These are phyloP conservation scores for Selenicereus undatus DNA, from an alignment of 148 eudicot species.

Conservation along the genomic window DNA sequence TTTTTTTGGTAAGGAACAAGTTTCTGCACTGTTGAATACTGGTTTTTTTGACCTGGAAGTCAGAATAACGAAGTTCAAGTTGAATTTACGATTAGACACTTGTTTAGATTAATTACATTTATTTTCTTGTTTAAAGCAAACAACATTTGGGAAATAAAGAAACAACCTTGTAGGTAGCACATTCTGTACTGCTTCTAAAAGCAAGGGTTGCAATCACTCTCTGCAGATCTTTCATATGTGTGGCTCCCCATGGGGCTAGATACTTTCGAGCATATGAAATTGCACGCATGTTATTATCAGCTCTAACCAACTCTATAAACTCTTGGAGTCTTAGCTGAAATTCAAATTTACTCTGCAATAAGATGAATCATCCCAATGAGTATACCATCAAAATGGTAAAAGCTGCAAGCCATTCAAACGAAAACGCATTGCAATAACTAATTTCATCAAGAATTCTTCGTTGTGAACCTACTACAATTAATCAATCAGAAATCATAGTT, in stretches of 20 bases:
- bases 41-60: background rate
- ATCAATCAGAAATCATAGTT: background rate
- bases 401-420: background rate
- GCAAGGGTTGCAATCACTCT: slow-evolving; percentile 87
- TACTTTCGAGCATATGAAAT: slow-evolving; percentile 80
- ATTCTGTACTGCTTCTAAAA: slow-evolving; percentile 83
- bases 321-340: slow-evolving; percentile 97
- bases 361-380: background rate
- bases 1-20: background rate
- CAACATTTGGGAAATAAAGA: background rate
- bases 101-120: background rate
- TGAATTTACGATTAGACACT: background rate
- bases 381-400: background rate
- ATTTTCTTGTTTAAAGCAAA: background rate
- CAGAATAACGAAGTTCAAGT: background rate
- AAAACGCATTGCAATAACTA: background rate
- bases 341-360: slow-evolving; percentile 83
- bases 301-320: slow-evolving; percentile 91
- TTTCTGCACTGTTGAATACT: background rate
- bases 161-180: slow-evolving; percentile 82
- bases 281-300: slow-evolving; percentile 70
- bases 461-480: background rate
- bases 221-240: slow-evolving; percentile 93
- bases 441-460: background rate
- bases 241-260: slow-evolving; percentile 92